These are phyloP conservation scores for Glarea lozoyensis DNA, from an alignment of 495 filamentous ascomycete species.

Conservation along the genomic window DNA sequence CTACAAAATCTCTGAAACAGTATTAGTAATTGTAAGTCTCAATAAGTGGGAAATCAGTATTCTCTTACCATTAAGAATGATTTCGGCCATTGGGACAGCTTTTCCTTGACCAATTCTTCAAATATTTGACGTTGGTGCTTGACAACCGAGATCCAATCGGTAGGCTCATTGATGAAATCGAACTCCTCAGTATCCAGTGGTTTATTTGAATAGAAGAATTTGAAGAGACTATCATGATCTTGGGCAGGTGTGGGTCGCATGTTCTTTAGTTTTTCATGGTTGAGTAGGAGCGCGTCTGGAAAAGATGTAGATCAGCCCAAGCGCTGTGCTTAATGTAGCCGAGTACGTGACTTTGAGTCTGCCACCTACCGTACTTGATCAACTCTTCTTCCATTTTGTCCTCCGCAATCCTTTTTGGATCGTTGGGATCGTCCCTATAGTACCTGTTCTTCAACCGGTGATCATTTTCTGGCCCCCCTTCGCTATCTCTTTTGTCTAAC, in stretches of 20 bases:
- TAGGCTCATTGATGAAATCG: constrained; percentile 4
- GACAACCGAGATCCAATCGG: constrained; percentile 7
- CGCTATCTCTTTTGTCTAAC: constrained; percentile 6
- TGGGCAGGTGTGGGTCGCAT: constrained; percentile 1
- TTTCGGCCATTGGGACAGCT: constrained; percentile 1
- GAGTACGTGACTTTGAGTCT: too few species aligned
- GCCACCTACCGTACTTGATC: constrained; percentile 8
- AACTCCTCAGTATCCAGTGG: constrained; percentile 6
- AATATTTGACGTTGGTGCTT: not conserved
- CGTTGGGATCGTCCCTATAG: constrained; percentile 7
- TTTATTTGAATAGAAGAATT: constrained; percentile 3
- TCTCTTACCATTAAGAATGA: constrained; percentile 5
- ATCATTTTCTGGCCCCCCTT: not conserved
- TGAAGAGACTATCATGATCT: constrained; percentile 11
- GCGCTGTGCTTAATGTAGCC: too few species aligned
- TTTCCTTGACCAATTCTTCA: constrained; percentile 3
- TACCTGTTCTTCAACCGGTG: constrained; percentile 8
- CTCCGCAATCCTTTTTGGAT: constrained; percentile 2
- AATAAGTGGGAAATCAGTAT: too few species aligned
- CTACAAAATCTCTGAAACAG: too few species aligned
- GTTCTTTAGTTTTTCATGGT: constrained; percentile 1
- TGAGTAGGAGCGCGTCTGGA: constrained; percentile 5
- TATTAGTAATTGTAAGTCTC: too few species aligned
- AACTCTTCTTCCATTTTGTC: constrained; percentile 7
- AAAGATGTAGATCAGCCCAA: too few species aligned